Evolutionary conservation across 1,139 yeast species (phyloP), one percentile per base, ranked within the genome.

Genomic region (Ogataea hybrid): DNA sequence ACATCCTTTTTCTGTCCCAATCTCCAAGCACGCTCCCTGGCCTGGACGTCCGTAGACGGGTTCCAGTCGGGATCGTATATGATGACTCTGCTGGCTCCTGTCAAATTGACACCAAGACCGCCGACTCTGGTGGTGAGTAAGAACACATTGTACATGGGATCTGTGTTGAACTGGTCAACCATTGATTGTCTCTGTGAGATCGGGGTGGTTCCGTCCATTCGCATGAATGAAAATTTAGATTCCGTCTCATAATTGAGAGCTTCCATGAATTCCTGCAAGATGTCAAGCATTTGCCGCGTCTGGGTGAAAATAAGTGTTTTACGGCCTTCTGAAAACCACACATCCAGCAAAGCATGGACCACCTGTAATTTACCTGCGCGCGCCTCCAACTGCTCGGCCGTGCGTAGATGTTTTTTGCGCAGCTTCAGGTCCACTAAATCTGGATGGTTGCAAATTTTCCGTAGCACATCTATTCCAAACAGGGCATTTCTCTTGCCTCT

Each of bases 11-110:
- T 90, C 59, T 92, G 98, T 0, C 98, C 98, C 48, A 92, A 72
- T 52, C 98, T 71, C 98, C 98, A 92, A 0, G 97, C 97, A 39
- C 98, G 67, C 62, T 92, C 98, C 49, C 98, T 70, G 0, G 98
- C 98, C 63, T 92, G 98, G 50, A 92, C 76, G 67, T 92, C 98
- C 0, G 97, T 92, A 0, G 97, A 88, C 0, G 98, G 98, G 58
- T 92, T 92, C 98, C 98, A 92, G 62, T 92, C 98, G 0, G 98
- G 98, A 58, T 92, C 98, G 60, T 75, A 92, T 14, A 92, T 92
- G 15, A 92, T 88, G 6, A 92, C 96, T 40, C 98, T 68, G 54
- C 89, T 92, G 0, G 98, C 98, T 4, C 97, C 97, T 0, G 97
- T 92, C 37, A 92, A 64, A 61, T 92, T 92, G 2, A 92, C 87